Base-by-base conservation (phyloP, 495 filamentous ascomycete genomes). In the Podospora sp. region DNA sequence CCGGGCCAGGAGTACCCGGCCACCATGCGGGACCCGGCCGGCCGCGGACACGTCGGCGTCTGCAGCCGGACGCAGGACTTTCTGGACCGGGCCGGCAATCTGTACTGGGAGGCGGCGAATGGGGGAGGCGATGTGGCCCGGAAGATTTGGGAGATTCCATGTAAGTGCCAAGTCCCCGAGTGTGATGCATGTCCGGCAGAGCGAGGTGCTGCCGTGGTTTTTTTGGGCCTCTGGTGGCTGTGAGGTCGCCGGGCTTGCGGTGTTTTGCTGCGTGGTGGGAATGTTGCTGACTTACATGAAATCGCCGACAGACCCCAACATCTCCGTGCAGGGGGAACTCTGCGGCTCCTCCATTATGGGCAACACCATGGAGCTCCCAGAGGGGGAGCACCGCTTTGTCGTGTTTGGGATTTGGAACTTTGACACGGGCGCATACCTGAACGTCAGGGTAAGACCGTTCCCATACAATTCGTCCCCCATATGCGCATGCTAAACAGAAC, bases 381-480 rank as follows among this genome's bases (percentile, higher is more conserved):
- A 65, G 24, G 69, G 65, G 9, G 21, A 58, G 7, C 62, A 75
- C 62, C 58, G 69, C 27, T 75, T 72, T 20, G 20, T 71, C 46
- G 66, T 70, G 1, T 75, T 75, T 20, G 65, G 27, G 26, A 65
- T 73, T 22, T 73, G 59, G 40, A 60, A 75, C 60, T 63, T 75
- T 20, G 71, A 72, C 59, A 62, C 6, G 49, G 60, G 36, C 9
- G 18, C 50, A 8, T 67, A 68, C 14, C 22, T 73, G 9, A 7
- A 63, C 62, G 57, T 60, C 26, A 60, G n/a, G 52, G 52, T 55
- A 22, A 24, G 7, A 24, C 6, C 20, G 7, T 55, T 3, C 8
- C 22, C 52, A 9, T 55, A 2, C 14, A 4, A 3, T 1, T 55
- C 2, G 2, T 55, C 9, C 20, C 20, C 52, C 14, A 22, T 55